Conservation (phyloP, 176 grass and related monocot genomes). For the Saccharum officinarum region DNA sequence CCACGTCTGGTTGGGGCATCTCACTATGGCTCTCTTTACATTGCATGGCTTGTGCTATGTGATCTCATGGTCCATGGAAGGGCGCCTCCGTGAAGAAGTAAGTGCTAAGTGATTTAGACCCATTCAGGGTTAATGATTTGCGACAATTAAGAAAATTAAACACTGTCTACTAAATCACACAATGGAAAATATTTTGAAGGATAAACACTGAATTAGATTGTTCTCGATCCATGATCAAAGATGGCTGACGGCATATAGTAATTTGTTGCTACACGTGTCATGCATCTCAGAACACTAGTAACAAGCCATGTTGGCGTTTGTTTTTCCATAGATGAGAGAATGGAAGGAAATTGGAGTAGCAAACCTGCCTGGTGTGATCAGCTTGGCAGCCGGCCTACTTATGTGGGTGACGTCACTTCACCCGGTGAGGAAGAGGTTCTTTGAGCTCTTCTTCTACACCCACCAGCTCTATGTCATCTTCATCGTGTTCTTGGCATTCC, state of each 20-base stretch:
- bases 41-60: conserved; percentile 77
- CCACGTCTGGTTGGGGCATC: conserved; percentile 98
- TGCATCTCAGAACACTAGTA: background rate
- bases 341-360: conserved; percentile 86
- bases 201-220: background rate
- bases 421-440: conserved; percentile 81
- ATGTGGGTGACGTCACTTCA: conserved; percentile 96
- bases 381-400: conserved; percentile 78
- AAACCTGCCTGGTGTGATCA: conserved; percentile 90
- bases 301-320: conserved; percentile 10
- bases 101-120: conserved; percentile 35
- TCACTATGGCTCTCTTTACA: conserved; percentile 93
- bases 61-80: conserved; percentile 54
- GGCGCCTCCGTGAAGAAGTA: conserved; percentile 54
- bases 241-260: background rate
- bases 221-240: background rate
- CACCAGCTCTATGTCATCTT: conserved; percentile 97
- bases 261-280: background rate
- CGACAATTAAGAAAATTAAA: background rate
- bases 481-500: conserved; percentile 77
- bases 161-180: background rate
- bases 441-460: conserved; percentile 99
- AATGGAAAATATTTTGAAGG: background rate
- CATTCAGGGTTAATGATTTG: background rate
- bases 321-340: conserved; percentile 48